Percentiles rank a stretch among this genome's conserved stretches.
phyloP scores from a whole-genome alignment of 2,329 filamentous ascomycete genomes.

The Tolypocladium ovalisporum region DNA sequence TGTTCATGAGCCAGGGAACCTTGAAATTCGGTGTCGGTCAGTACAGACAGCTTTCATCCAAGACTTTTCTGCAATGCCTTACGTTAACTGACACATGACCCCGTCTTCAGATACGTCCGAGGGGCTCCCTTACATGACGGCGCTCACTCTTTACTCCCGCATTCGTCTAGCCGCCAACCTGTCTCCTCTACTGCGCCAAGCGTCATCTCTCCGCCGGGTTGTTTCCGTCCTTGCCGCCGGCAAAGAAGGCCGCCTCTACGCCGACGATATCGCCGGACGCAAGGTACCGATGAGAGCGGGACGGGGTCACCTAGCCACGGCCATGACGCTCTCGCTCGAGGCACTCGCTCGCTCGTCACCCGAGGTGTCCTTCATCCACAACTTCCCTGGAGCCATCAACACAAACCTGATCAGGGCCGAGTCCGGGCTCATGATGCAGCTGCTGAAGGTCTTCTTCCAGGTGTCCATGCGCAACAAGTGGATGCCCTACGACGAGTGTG shows the following conservation, averaged over 20 bases:
- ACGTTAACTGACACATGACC: neutral
- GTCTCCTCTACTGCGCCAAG: neutral
- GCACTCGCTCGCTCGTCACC: neutral
- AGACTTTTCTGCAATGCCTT: neutral
- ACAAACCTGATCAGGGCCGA: neutral
- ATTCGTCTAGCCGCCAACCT: neutral
- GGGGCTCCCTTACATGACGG: neutral
- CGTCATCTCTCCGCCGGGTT: neutral
- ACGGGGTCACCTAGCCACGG: neutral
- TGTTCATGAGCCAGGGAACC: neutral
- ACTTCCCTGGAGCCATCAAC: neutral
- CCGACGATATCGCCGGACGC: neutral
- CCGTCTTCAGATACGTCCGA: neutral
- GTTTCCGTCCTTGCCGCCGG: neutral
- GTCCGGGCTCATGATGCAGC: neutral
- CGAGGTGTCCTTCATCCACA: neutral
- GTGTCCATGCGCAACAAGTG: neutral
- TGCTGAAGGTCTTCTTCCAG: neutral
- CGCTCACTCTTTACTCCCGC: neutral
- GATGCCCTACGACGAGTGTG: neutral
- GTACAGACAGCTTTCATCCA: neutral
- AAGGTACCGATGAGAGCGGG: neutral
- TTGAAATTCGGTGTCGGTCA: neutral
- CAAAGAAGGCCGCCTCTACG: neutral
- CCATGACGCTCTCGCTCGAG: neutral